Percentiles rank a stretch among this genome's conserved stretches.
phyloP scores from a whole-genome alignment of 2,329 filamentous ascomycete species.

The Fusarium nelsonii region DNA sequence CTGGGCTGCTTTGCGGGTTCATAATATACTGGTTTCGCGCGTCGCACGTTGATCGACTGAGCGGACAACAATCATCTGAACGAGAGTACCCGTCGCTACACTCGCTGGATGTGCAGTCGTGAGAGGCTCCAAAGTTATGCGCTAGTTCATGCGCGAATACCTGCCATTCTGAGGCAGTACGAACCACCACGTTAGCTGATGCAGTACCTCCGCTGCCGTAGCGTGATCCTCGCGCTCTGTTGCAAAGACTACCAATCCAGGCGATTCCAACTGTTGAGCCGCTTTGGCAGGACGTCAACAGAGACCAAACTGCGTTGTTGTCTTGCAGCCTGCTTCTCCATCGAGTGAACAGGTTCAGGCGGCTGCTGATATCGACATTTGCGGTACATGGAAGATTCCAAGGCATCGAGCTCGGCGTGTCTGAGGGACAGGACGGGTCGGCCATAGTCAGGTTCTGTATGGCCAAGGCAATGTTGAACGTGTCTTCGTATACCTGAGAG shows the following conservation, averaged over 20 bases:
- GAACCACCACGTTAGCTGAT: constrained; percentile 82
- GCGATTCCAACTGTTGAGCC: constrained; percentile 84
- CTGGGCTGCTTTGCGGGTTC: constrained; percentile 82
- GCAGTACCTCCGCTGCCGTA: constrained; percentile 78
- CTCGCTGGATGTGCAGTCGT: constrained; percentile 32
- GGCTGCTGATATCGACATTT: constrained; percentile 72
- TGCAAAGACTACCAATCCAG: constrained; percentile 86
- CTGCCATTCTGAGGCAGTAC: constrained; percentile 84
- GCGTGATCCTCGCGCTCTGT: constrained; percentile 56
- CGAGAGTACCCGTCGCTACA: constrained; percentile 9
- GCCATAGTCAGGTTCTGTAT: constrained; percentile 83
- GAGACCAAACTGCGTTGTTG: constrained; percentile 90
- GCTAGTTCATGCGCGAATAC: constrained; percentile 90
- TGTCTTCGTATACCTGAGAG: constrained; percentile 82
- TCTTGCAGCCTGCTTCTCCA: constrained; percentile 77
- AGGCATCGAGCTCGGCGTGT: constrained; percentile 64
- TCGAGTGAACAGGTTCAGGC: constrained; percentile 82
- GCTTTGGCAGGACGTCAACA: constrained; percentile 80
- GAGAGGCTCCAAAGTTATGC: constrained; percentile 60
- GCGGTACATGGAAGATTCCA: constrained; percentile 82
- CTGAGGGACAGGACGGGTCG: constrained; percentile 74
- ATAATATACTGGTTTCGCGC: constrained; percentile 82
- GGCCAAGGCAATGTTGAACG: constrained; percentile 90
- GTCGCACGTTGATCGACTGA: constrained; percentile 73
- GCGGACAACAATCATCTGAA: constrained; percentile 72